Base-by-base conservation (phyloP, 2,329 filamentous ascomycete genomes). In the Ilyonectria robusta region DNA sequence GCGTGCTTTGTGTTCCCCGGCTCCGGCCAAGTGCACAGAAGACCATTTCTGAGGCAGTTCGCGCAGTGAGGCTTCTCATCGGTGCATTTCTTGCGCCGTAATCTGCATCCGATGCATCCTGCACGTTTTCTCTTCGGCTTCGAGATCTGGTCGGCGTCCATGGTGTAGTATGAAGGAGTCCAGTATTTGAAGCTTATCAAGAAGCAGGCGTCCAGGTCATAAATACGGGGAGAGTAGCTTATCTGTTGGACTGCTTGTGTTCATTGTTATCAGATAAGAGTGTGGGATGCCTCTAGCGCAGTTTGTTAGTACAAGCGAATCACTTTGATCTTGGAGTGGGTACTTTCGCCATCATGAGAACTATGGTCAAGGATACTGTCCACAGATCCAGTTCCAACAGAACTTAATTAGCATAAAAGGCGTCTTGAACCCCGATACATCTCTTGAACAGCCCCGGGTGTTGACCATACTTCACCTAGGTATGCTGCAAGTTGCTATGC, bases 1-100 rank as follows among this genome's bases (percentile, higher is more conserved):
- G 48, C 47, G 19, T 61, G 59, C 19, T 51, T 46, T 13, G 8
- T 35, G 37, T 61, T 61, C 17, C 59, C 59, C 17, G 50, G 48
- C 48, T 61, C 59, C 6, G 46, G 59, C 59, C 59, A 61, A 19
- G 59, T 55, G 37, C 59, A 61, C n/a, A 61, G 37, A 15, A 61
- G 54, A 26, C 33, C 33, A 54, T 61, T 55, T 29, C 48, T 61
- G 37, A 46, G 19, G n/a, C 59, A 61, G 17, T 61, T 61, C n/a
- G 37, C 48, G 23, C 59, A 61, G 3, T 61, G 59, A n/a, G 48
- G 48, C 26, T 44, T 47, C 26, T 61, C 59, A 23, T 29, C 48
- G 37, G 48, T 54, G 26, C 59, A 61, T 21, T 46, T 61, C 48
- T 61, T 61, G 47, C 59, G 59, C 15, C 59, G 59, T 3, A 61